These are phyloP conservation scores for Trypanosoma melophagium DNA, from an alignment of 208 protist genomes.

Conservation along the genomic window DNA sequence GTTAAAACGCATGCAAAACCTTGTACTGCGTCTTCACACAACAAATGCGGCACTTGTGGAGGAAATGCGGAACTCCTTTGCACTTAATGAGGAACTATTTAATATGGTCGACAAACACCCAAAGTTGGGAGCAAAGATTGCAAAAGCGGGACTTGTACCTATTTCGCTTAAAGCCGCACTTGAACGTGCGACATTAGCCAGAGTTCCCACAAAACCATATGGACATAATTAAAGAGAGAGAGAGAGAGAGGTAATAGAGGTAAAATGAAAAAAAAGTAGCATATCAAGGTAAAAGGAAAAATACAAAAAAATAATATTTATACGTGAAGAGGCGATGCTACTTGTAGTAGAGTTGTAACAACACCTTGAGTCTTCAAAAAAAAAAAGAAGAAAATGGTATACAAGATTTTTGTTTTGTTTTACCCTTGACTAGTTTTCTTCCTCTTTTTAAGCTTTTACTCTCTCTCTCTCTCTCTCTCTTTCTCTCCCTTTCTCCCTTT, in stretches of 20 bases:
- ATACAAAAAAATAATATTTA: not conserved
- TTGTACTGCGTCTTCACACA: slow-evolving; percentile 64
- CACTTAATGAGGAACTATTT: slow-evolving; percentile 63
- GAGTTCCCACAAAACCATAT: slow-evolving; percentile 46
- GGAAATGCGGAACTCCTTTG: slow-evolving; percentile 50
- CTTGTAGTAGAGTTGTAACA: too few relatives aligned
- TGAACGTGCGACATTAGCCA: slow-evolving; percentile 35
- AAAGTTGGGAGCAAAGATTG: slow-evolving; percentile 51
- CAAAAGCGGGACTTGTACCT: slow-evolving; percentile 40
- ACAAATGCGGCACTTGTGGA: slow-evolving; percentile 44
- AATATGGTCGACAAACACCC: slow-evolving; percentile 48
- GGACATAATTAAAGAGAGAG: slow-evolving; percentile 62
- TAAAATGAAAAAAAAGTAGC: not conserved
- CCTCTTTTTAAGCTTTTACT: too few relatives aligned
- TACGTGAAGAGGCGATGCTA: not conserved
- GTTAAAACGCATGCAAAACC: slow-evolving; percentile 83
- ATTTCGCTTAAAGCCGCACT: slow-evolving; percentile 51
- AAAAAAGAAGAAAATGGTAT: too few relatives aligned
- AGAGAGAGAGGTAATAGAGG: not conserved
- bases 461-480: too few relatives aligned
- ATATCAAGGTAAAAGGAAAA: not conserved
- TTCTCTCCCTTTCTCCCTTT: too few relatives aligned
- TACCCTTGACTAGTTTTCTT: too few relatives aligned
- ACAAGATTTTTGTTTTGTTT: too few relatives aligned
- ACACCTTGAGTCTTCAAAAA: too few relatives aligned